Conservation (phyloP, 192 early-diverging fungal species). For the Bifiguratus adelaidae region DNA sequence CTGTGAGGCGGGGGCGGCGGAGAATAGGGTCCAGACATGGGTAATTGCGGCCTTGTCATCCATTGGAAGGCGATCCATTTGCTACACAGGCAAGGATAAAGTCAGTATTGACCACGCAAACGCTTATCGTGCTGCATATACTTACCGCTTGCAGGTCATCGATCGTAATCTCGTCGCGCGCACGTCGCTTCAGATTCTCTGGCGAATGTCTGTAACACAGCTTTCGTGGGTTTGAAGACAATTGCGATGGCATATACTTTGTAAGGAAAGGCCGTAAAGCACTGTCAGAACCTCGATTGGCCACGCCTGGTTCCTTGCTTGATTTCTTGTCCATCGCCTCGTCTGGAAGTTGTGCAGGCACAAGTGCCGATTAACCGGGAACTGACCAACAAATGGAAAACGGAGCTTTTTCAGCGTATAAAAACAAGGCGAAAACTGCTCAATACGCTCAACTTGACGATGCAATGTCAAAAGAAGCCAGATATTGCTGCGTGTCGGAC, state of each 20-base stretch:
- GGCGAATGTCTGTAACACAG: conserved; percentile 50
- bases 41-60: conserved; percentile 50
- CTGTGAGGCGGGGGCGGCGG: conserved; percentile 48
- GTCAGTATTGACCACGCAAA: neutral
- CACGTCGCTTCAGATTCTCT: conserved; percentile 34
- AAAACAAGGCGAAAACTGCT: no score
- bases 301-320: no score
- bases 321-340: no score
- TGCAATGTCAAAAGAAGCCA: no score
- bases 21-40: conserved; percentile 61
- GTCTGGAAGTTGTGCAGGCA: no score
- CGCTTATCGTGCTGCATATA: neutral
- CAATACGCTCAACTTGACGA: no score
- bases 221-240: neutral
- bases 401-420: no score
- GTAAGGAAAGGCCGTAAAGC: neutral
- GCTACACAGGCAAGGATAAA: conserved; percentile 12
- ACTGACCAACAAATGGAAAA: no score
- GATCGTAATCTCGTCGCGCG: conserved; percentile 31
- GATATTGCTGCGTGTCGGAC: no score
- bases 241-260: neutral
- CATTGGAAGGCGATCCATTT: conserved; percentile 45
- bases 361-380: no score
- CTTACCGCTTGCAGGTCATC: conserved; percentile 37
- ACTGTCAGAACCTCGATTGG: no score